phyloP scores from a whole-genome alignment of 192 early-diverging fungal genomes.

The Backusella mclennaniae region DNA sequence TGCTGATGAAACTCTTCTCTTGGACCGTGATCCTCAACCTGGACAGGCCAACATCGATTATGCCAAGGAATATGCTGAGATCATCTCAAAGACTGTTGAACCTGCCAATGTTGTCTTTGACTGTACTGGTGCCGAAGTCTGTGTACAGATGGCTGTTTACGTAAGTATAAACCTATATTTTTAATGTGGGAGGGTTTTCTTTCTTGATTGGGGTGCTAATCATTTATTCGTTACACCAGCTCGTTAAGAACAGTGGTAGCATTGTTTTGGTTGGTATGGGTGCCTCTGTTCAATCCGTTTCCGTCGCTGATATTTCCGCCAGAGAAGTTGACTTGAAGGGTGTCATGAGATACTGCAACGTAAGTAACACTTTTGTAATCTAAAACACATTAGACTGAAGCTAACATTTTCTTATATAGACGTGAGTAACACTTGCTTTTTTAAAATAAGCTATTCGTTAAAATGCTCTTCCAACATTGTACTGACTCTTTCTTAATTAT shows the following conservation, averaged over 20 bases:
- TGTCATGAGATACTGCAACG: slow-evolving; percentile 42
- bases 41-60: slow-evolving; percentile 37
- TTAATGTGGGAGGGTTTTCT: neutral
- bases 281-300: slow-evolving; percentile 29
- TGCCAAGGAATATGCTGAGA: slow-evolving; percentile 17
- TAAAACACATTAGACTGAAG: neutral
- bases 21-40: slow-evolving; percentile 10
- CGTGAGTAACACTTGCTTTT: neutral
- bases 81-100: slow-evolving; percentile 21
- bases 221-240: slow-evolving; percentile 5
- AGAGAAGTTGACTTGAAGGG: slow-evolving; percentile 42
- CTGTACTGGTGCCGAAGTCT: slow-evolving; percentile 42
- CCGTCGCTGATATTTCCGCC: slow-evolving; percentile 31
- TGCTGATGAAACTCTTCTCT: slow-evolving; percentile 27
- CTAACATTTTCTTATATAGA: neutral
- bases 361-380: slow-evolving; percentile 4
- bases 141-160: slow-evolving; percentile 39
- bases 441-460: neutral
- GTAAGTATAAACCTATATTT: slow-evolving; percentile 15
- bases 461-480: neutral
- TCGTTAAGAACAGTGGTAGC: slow-evolving; percentile 37
- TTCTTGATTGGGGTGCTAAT: neutral
- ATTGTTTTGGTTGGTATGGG: slow-evolving; percentile 47
- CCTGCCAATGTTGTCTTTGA: slow-evolving; percentile 41
- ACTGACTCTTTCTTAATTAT: neutral